A percentile compares a stretch with the other conserved stretches of the same genome.
Evolutionary conservation across 176 grass and related monocot species (phyloP).

Genomic region (Avena insularis): DNA sequence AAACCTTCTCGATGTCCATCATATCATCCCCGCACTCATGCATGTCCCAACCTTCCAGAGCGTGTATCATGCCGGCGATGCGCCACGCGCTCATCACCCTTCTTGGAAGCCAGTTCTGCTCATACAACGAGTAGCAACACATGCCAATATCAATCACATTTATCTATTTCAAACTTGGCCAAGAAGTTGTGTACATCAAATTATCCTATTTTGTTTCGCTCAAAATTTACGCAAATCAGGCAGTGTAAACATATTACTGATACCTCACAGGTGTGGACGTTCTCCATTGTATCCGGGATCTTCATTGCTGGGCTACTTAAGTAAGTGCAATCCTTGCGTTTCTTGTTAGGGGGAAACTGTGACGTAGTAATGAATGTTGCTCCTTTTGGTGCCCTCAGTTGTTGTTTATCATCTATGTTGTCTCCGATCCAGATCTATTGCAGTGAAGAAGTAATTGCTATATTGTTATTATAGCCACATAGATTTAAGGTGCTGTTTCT

Average conservation of each 20-base stretch:
- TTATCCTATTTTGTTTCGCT: background rate
- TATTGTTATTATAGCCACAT: slow-evolving; percentile 11
- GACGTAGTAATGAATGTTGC: slow-evolving; percentile 70
- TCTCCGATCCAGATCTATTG: slow-evolving; percentile 82
- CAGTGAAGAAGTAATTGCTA: slow-evolving; percentile 16
- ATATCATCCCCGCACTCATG: slow-evolving; percentile 78
- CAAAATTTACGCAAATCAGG: background rate
- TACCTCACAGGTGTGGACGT: slow-evolving; percentile 87
- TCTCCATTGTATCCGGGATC: slow-evolving; percentile 72
- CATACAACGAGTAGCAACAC: background rate
- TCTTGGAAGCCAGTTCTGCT: slow-evolving; percentile 92
- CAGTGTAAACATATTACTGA: slow-evolving; percentile 8
- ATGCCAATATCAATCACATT: background rate
- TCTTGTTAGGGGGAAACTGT: slow-evolving; percentile 66
- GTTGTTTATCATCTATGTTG: slow-evolving; percentile 64
- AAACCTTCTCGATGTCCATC: slow-evolving; percentile 64
- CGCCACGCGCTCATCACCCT: slow-evolving; percentile 94
- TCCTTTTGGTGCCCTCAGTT: slow-evolving; percentile 62
- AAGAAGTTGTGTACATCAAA: background rate
- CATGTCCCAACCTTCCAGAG: slow-evolving; percentile 63
- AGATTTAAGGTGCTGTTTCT: background rate
- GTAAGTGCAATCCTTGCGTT: slow-evolving; percentile 77
- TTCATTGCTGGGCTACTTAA: slow-evolving; percentile 79
- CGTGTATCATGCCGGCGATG: slow-evolving; percentile 79
- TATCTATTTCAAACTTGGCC: slow-evolving; percentile 12